Conservation (phyloP, 1,284 basidiomycete genomes). For the Ustilago tritici region DNA sequence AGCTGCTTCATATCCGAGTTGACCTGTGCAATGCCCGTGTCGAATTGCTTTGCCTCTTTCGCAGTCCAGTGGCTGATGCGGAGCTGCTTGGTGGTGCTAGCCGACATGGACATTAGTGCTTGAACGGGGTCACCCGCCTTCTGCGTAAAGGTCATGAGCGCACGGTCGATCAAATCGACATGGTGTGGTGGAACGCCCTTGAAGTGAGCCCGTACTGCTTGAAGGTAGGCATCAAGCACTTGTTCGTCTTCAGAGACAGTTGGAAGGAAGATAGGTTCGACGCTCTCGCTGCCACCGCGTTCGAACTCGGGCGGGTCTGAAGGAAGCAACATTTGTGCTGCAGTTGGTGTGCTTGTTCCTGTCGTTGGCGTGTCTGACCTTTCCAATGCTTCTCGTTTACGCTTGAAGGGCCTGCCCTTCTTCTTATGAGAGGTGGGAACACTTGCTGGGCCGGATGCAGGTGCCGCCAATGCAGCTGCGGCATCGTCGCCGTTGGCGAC, state of each 20-base stretch:
- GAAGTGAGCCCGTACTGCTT: slow-evolving; percentile 70
- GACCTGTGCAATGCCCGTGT: slow-evolving; percentile 78
- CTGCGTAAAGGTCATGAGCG: slow-evolving; percentile 79
- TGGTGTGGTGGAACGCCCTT: slow-evolving; percentile 72
- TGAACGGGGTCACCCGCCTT: slow-evolving; percentile 80
- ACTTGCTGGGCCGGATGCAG: not conserved
- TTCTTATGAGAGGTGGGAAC: slow-evolving; percentile 32
- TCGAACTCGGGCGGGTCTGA: slow-evolving; percentile 72
- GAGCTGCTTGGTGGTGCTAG: slow-evolving; percentile 74
- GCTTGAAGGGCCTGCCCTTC: slow-evolving; percentile 39
- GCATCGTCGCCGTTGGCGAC: slow-evolving; percentile 31
- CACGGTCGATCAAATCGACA: slow-evolving; percentile 86
- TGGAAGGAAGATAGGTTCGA: slow-evolving; percentile 75
- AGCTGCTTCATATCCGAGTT: slow-evolving; percentile 83
- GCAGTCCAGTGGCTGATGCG: slow-evolving; percentile 73
- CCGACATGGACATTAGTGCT: slow-evolving; percentile 80
- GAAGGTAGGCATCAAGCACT: slow-evolving; percentile 80
- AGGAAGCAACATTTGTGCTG: slow-evolving; percentile 19
- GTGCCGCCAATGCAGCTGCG: slow-evolving; percentile 14
- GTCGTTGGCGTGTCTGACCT: slow-evolving; percentile 47
- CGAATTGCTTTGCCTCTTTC: slow-evolving; percentile 80
- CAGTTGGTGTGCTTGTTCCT: slow-evolving; percentile 31
- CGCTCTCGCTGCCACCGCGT: slow-evolving; percentile 79
- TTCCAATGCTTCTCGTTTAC: slow-evolving; percentile 40
- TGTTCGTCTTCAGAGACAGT: slow-evolving; percentile 69